Percentiles rank a stretch among this genome's conserved stretches.
These are phyloP conservation scores for Fusarium temperatum DNA, from an alignment of 2,329 filamentous ascomycete species.

Conservation along the genomic window DNA sequence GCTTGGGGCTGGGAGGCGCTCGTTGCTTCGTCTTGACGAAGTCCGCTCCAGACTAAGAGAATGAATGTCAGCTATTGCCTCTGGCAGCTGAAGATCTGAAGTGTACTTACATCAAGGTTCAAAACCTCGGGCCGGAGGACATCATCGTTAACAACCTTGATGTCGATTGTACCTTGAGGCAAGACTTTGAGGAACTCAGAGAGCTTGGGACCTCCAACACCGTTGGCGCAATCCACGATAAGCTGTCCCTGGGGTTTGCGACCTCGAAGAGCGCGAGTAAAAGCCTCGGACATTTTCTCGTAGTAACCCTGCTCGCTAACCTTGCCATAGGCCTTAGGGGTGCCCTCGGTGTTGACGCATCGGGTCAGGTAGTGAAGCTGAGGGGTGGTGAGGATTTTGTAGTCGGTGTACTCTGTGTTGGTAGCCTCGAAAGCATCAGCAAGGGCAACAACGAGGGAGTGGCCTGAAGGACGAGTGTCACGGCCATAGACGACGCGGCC, in stretches of 20 bases:
- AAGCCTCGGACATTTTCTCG: slow-evolving; percentile 86
- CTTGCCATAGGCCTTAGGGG: slow-evolving; percentile 86
- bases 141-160: slow-evolving; percentile 92
- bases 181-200: slow-evolving; percentile 86
- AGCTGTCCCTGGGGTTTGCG: slow-evolving; percentile 78
- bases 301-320: slow-evolving; percentile 94
- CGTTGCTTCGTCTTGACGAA: slow-evolving; percentile 97
- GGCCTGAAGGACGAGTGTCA: slow-evolving; percentile 92
- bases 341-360: slow-evolving; percentile 91
- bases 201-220: slow-evolving; percentile 93
- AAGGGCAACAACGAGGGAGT: slow-evolving; percentile 81
- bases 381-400: slow-evolving; percentile 93
- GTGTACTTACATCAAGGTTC: slow-evolving; percentile 79
- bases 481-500: slow-evolving; percentile 89
- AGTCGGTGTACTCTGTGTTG: slow-evolving; percentile 79
- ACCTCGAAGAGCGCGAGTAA: slow-evolving; percentile 82
- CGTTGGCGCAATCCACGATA: slow-evolving; percentile 95
- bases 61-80: slow-evolving; percentile 10
- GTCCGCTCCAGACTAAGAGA: slow-evolving; percentile 83
- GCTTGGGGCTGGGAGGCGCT: slow-evolving; percentile 83
- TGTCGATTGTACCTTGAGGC: slow-evolving; percentile 76
- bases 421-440: slow-evolving; percentile 82
- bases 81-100: neutral
- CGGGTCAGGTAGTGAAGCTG: slow-evolving; percentile 97
- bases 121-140: slow-evolving; percentile 88